Evolutionary conservation across 2,329 filamentous ascomycete genomes (phyloP), one percentile per base, ranked within the genome.

Genomic region (Nothomitra cinnamomea): DNA sequence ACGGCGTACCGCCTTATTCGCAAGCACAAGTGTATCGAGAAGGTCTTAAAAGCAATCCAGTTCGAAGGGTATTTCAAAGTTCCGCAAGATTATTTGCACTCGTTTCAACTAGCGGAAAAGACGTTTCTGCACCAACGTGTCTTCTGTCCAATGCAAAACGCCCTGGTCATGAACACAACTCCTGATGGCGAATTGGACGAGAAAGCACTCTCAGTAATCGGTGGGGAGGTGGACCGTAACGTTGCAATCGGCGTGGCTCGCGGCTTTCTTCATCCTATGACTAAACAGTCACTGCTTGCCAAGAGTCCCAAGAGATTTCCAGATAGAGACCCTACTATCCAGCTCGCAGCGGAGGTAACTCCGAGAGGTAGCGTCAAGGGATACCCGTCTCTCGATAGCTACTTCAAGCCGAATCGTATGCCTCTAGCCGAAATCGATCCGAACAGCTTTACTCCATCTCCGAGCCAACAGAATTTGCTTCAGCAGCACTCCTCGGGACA

Each of bases 71-170:
- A 94, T 64, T 83, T 81, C 60, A 78, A 78, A 53, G 77, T 98
- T 8, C 89, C 92, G 0, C 71, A 81, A 40, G 83, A 85, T 57
- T 98, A 96, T 64, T 70, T 92, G 25, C 79, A 85, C 6, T 74
- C 78, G 19, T 98, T 96, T 64, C 77, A 79, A 57, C 82, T 90
- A 64, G 92, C 92, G 0, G 92, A 98, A 66, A 72, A 86, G 60
- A 96, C 92, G 0, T 98, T 98, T 62, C 70, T 95, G 17, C 85
- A 96, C 62, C 92, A 95, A 69, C 85, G 92, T 68, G 90, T 96
- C 2, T 98, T 86, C 65, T 96, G 90, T 64, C 88, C 90, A 0
- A 70, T 74, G 38, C 74, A 76, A 42, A 74, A 82, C 55, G 71
- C 79, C 57, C 68, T 96, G 45, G 85, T 95, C 41, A 81, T 87